Base-by-base conservation (phyloP, 768 basidiomycete genomes). In the Rhizopogon vinicolor region DNA sequence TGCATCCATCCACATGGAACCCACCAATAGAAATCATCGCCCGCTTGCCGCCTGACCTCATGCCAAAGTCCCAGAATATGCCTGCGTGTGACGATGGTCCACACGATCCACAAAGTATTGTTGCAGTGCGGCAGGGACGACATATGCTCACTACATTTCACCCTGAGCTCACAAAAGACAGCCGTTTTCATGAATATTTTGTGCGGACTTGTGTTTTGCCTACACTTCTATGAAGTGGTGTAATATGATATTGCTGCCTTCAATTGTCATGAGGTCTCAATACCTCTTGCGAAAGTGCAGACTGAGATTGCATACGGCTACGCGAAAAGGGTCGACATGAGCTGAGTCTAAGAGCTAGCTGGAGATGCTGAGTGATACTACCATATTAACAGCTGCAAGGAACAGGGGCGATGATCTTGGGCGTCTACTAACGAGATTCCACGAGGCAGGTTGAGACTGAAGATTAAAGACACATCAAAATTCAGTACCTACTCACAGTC, bases 91-190 rank as follows among this genome's bases (percentile, higher is more conserved):
- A 79, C 22, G 72, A 76, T 44, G 72, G 75, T 54, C 73, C 74
- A 2, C 67, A 72, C 51, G 86, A 87, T 60, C 79, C 82, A 7
- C 79, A 78, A 63, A 85, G 79, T 10, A 84, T 91, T 59, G 94
- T 98, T 48, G 93, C 93, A 16, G 71, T 94, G 16, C 83, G 86
- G 3, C 91, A 97, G 65, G 95, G 95, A 28, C 77, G 74, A 28
- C 86, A 93, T 66, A 75, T 98, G 57, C 78, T 94, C 29, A 93
- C 94, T 4, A 91, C 87, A 0, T 98, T 97, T 74, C 96, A 98
- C 65, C 96, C 95, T 0, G 96, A 98, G 69, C 75, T 98, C 44
- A 94, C 91, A 22, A 77, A 79, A 54, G 96, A 98, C 64, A 72
- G 81, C 55, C 83, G 95, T 40, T 91, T 98, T 65, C 95, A 97